These are phyloP conservation scores for Sechiopsis laciniata DNA, from an alignment of 306 rosid species.

Conservation along the genomic window DNA sequence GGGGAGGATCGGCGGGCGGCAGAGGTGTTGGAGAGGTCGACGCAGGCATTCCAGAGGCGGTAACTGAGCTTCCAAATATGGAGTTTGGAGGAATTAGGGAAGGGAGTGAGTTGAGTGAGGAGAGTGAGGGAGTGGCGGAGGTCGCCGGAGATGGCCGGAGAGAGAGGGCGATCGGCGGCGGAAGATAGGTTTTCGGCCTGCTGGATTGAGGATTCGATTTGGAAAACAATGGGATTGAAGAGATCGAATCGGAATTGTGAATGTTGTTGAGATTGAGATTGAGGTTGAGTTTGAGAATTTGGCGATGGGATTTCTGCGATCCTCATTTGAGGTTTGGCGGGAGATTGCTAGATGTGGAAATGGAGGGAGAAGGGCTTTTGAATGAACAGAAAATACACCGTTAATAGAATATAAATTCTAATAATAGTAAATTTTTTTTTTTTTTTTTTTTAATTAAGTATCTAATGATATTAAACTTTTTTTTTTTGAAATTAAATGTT, in stretches of 20 bases:
- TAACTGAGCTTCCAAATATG: conserved; percentile 79
- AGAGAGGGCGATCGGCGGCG: conserved; percentile 26
- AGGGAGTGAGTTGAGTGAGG: conserved; percentile 43
- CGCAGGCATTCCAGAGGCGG: conserved; percentile 93
- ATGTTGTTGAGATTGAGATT: conserved; percentile 19
- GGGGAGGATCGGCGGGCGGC: conserved; percentile 43
- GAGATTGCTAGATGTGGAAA: no score
- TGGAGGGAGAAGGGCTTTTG: no score
- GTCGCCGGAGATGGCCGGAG: conserved; percentile 32
- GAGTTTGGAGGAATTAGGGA: conserved; percentile 55
- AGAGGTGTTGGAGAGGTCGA: conserved; percentile 73
- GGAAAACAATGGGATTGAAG: conserved; percentile 35
- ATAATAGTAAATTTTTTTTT: no score
- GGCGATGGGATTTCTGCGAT: no score
- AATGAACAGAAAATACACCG: no score
- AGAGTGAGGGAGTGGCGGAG: conserved; percentile 47
- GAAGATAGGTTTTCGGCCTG: conserved; percentile 47
- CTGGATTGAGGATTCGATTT: conserved; percentile 52
- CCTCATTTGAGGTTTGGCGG: no score
- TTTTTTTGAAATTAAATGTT: no score
- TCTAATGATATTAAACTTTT: no score
- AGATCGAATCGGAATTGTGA: conserved; percentile 25
- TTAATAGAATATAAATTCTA: no score
- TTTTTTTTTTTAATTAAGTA: no score
- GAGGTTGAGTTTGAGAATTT: conserved; percentile 5